Conservation (phyloP, 306 rosid genomes). For the Coriaria nepalensis region DNA sequence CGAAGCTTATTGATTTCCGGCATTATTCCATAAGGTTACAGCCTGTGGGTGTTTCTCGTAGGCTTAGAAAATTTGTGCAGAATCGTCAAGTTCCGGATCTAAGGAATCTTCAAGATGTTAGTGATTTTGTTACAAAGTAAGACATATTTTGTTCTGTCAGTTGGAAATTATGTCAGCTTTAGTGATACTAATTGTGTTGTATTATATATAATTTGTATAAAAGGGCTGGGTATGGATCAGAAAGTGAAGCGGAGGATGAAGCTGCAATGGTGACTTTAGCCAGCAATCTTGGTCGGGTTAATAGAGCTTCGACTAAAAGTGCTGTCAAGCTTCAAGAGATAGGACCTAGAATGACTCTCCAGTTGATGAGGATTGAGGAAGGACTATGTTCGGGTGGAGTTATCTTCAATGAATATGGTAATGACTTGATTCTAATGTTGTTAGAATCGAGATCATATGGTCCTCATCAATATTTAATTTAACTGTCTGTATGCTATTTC, state of each 20-base stretch:
- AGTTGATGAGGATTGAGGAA: slow-evolving; percentile 73
- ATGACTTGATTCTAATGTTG: neutral
- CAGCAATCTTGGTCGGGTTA: slow-evolving; percentile 64
- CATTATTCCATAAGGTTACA: slow-evolving; percentile 87
- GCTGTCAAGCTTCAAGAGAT: slow-evolving; percentile 96
- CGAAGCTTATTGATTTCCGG: slow-evolving; percentile 79
- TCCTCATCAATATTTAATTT: too few relatives aligned
- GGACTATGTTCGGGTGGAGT: slow-evolving; percentile 76
- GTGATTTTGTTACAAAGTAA: slow-evolving; percentile 94
- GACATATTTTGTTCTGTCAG: slow-evolving; percentile 11
- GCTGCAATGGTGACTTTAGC: slow-evolving; percentile 77
- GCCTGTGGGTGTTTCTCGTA: slow-evolving; percentile 89
- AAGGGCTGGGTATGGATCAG: slow-evolving; percentile 96
- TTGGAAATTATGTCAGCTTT: too few relatives aligned
- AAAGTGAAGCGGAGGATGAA: slow-evolving; percentile 94
- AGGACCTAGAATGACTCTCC: slow-evolving; percentile 92
- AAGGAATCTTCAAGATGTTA: slow-evolving; percentile 84
- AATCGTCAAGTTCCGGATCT: slow-evolving; percentile 84
- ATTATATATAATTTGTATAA: neutral
- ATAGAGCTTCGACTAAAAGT: slow-evolving; percentile 74
- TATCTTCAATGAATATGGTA: slow-evolving; percentile 76
- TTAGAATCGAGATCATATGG: neutral
- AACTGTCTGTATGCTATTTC: neutral
- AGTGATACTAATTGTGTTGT: neutral
- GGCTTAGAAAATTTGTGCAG: slow-evolving; percentile 82